These are phyloP conservation scores for Fusarium torreyae DNA, from an alignment of 2,329 filamentous ascomycete species.

Conservation along the genomic window DNA sequence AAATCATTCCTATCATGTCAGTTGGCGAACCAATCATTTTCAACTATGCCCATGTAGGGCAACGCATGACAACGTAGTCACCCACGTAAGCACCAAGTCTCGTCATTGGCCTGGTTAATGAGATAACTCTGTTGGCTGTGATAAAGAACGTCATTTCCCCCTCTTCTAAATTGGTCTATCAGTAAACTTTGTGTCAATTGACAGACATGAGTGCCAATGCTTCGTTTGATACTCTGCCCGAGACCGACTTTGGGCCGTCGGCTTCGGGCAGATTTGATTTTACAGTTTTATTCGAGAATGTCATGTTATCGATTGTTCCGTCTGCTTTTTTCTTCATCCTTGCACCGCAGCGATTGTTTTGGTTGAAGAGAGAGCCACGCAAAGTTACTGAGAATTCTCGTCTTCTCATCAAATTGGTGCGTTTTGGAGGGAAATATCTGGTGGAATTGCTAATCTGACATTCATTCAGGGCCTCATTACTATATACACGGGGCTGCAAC, in stretches of 20 bases:
- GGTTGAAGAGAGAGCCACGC: conserved; percentile 11
- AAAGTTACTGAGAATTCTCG: conserved; percentile 19
- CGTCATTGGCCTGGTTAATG: background rate
- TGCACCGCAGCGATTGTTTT: conserved; percentile 8
- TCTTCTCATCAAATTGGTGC: conserved; percentile 17
- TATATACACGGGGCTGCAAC: conserved; percentile 12
- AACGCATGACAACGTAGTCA: background rate
- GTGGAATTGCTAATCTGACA: background rate
- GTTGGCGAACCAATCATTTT: background rate
- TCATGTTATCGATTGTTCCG: conserved; percentile 19
- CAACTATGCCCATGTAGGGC: background rate
- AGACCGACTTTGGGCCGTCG: conserved; percentile 14
- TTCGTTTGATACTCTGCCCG: background rate
- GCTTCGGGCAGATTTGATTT: conserved; percentile 29
- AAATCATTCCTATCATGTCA: background rate
- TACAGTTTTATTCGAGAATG: conserved; percentile 23
- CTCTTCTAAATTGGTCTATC: background rate
- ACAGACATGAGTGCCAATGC: background rate
- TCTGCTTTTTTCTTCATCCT: conserved; percentile 24
- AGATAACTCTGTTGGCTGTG: background rate
- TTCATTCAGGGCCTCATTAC: conserved; percentile 7
- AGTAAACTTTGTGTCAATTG: too few species aligned
- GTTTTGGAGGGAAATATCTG: background rate
- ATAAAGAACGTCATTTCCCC: background rate
- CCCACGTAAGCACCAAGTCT: conserved; percentile 6